phyloP scores from a whole-genome alignment of 495 filamentous ascomycete genomes.

The Aeminium ludgeri region DNA sequence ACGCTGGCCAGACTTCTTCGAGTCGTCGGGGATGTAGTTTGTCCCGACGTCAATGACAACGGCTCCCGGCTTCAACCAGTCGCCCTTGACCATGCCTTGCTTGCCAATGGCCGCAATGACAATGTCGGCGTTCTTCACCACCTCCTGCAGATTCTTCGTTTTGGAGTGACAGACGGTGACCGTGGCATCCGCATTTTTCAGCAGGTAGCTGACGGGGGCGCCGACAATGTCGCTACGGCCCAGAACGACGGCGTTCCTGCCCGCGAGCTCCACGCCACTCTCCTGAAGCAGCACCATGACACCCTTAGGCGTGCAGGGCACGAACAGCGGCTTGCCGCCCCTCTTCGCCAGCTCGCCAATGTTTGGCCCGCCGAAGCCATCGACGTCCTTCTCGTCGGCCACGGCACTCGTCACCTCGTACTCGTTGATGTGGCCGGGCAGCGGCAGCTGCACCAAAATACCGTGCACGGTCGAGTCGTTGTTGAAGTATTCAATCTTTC shows the following conservation, averaged over 20 bases:
- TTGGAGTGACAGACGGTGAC: slow-evolving; percentile 91
- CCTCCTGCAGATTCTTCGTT: slow-evolving; percentile 51
- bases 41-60: slow-evolving; percentile 97
- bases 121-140: slow-evolving; percentile 74
- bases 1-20: slow-evolving; percentile 80
- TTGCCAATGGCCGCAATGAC: slow-evolving; percentile 84
- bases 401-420: slow-evolving; percentile 79
- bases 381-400: slow-evolving; percentile 87
- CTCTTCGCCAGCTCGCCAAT: slow-evolving; percentile 94
- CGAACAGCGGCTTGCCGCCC: slow-evolving; percentile 71
- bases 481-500: slow-evolving; percentile 65
- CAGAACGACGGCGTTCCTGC: slow-evolving; percentile 88
- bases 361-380: slow-evolving; percentile 85
- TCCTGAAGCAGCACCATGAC: slow-evolving; percentile 84
- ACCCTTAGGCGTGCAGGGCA: slow-evolving; percentile 89
- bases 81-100: slow-evolving; percentile 73
- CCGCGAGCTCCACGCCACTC: slow-evolving; percentile 62
- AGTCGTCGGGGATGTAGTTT: slow-evolving; percentile 86
- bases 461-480: slow-evolving; percentile 77
- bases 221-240: slow-evolving; percentile 95
- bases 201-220: slow-evolving; percentile 83
- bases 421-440: slow-evolving; percentile 79
- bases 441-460: slow-evolving; percentile 81
- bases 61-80: slow-evolving; percentile 83
- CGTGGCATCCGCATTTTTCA: slow-evolving; percentile 90